Conservation (phyloP, 139 green algal genomes). For the Picochlorum sp. region DNA sequence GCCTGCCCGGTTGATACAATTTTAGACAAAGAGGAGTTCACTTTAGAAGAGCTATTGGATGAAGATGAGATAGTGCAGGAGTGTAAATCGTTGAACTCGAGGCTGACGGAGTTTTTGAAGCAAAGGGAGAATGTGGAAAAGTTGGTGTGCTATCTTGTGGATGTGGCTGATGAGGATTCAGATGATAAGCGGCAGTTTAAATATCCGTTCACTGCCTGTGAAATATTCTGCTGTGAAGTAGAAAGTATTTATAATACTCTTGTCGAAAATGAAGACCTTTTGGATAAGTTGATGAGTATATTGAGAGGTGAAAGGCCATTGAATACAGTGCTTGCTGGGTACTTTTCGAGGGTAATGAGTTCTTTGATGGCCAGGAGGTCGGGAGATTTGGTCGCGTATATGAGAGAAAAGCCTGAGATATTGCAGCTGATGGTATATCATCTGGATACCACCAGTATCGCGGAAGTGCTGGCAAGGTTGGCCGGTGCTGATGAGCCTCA, state of each 20-base stretch:
- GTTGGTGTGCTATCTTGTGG: conserved; percentile 63
- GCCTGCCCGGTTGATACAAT: conserved; percentile 58
- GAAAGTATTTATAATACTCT: conserved; percentile 86
- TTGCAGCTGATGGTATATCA: conserved; percentile 45
- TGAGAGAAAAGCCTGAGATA: conserved; percentile 33
- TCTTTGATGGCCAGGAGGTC: conserved; percentile 55
- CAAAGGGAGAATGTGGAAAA: conserved; percentile 56
- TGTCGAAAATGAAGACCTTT: conserved; percentile 58
- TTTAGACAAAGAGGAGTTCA: conserved; percentile 80
- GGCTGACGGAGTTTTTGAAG: conserved; percentile 70
- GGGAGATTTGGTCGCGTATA: conserved; percentile 55
- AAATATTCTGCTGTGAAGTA: conserved; percentile 95
- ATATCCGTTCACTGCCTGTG: conserved; percentile 92
- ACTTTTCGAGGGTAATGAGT: conserved; percentile 82
- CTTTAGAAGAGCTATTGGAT: conserved; percentile 84
- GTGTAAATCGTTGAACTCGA: conserved; percentile 76
- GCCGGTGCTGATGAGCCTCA: conserved; percentile 74
- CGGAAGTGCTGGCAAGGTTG: conserved; percentile 73
- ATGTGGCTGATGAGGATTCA: conserved; percentile 4
- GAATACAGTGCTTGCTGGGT: conserved; percentile 72
- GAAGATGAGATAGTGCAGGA: conserved; percentile 94
- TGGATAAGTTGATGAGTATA: conserved; percentile 72
- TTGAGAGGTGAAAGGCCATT: conserved; percentile 45
- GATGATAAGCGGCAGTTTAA: conserved; percentile 72
- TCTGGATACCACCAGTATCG: conserved; percentile 64